A percentile compares a stretch with the other conserved stretches of the same genome.
phyloP scores from a whole-genome alignment of 2,329 filamentous ascomycete genomes.

The Pseudogymnoascus sp. region DNA sequence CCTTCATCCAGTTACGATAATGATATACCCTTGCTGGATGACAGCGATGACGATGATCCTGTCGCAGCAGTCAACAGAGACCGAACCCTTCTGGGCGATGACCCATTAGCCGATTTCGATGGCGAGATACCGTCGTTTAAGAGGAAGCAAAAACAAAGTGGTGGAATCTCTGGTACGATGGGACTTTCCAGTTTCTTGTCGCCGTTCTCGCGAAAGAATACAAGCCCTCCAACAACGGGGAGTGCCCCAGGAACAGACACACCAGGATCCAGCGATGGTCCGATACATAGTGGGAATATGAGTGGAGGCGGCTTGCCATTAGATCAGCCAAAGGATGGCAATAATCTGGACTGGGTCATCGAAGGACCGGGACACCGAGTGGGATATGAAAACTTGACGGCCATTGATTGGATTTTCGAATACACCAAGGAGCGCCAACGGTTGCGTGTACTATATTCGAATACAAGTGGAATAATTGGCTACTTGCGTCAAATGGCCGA shows the following conservation, averaged over 20 bases:
- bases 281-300: constrained; percentile 16
- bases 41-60: constrained; percentile 36
- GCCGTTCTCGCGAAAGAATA: constrained; percentile 19
- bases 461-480: constrained; percentile 62
- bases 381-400: constrained; percentile 91
- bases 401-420: constrained; percentile 99
- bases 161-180: background rate
- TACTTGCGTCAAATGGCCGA: constrained; percentile 68
- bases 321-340: constrained; percentile 36
- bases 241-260: constrained; percentile 22
- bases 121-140: constrained; percentile 59
- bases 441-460: constrained; percentile 64
- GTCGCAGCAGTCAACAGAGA: constrained; percentile 22
- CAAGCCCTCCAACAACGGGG: constrained; percentile 18
- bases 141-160: constrained; percentile 48
- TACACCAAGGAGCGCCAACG: constrained; percentile 93
- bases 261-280: constrained; percentile 14
- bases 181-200: constrained; percentile 21
- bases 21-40: constrained; percentile 21
- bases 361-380: constrained; percentile 85
- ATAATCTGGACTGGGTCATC: constrained; percentile 70
- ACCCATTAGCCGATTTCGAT: constrained; percentile 45
- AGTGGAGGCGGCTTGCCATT: constrained; percentile 13
- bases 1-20: constrained; percentile 18
- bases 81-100: constrained; percentile 41